Evolutionary conservation across 441 rosid genomes (phyloP), one percentile per base, ranked within the genome.

Genomic region (Aleurites moluccanus): DNA sequence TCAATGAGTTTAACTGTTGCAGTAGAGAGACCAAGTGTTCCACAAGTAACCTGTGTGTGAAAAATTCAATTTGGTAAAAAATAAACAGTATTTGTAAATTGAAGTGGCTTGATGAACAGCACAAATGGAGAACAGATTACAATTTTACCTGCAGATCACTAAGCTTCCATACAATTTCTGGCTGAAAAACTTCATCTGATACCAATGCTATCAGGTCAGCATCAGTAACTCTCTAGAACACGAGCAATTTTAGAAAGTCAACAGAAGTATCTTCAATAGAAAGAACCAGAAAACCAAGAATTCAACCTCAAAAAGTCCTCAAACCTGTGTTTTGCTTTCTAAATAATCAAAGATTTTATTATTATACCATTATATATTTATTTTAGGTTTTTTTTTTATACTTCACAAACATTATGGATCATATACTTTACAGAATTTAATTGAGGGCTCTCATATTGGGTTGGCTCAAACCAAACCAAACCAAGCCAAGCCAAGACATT

Each of bases 171-270:
- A 96, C 77, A 45, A 81, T 81, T 71, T 86, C 90, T n/a, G 99
- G 97, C 82, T 96, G 99, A 79, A 92, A 93, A 73, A 93, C 90
- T 82, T 96, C 97, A 82, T 96, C 98, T n/a, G 99, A 92, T 49
- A 96, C 93, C 79, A 93, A 73, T 30, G 94, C 96, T 86, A 90
- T 82, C 55, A 96, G 82, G 86, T 96, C 99, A 35, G 93, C 98
- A 75, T 93, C 97, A 0, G 94, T 89, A 77, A 91, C 93, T 83
- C 91, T 88, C 98, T 96, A 83, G 62, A 68, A 73, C n/a, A 82
- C 47, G 72, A 78, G 50, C 15, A 78, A 83, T 70, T 45, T 69
- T 76, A 76, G 70, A 67, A 73, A 73, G 75, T 70, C 77, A 62
- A 59, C 21, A 76, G 64, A 73, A 63, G 64, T 73, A 66, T 59